Conservation (phyloP, 2,329 filamentous ascomycete genomes). For the Fulvia fulva region DNA sequence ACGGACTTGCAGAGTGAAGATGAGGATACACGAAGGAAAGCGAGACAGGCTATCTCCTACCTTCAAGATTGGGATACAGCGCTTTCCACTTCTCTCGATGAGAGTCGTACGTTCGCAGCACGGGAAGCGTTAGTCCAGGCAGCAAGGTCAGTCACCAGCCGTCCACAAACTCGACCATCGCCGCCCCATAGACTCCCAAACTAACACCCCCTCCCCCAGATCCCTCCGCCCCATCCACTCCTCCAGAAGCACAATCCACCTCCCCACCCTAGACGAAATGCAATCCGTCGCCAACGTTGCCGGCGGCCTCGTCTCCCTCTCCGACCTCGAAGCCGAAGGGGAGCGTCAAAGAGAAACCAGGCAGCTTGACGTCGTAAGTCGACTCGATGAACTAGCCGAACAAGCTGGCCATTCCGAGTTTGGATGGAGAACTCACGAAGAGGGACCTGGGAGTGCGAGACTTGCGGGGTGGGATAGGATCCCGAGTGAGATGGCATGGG, state of each 20-base stretch:
- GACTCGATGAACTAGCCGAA: conserved; percentile 15
- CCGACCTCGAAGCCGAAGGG: conserved; percentile 9
- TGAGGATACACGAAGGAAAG: conserved; percentile 8
- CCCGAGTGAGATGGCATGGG: conserved; percentile 32
- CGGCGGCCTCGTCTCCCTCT: not conserved
- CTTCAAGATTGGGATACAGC: conserved; percentile 25
- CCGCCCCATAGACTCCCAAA: too few species aligned
- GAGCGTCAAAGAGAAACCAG: conserved; percentile 4
- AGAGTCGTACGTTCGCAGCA: not conserved
- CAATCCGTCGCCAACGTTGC: not conserved
- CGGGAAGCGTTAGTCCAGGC: not conserved
- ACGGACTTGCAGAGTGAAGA: conserved; percentile 17
- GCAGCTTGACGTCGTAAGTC: conserved; percentile 7
- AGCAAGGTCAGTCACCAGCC: too few species aligned
- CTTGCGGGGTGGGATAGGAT: conserved; percentile 20
- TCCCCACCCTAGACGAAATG: not conserved
- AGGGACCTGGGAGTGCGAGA: conserved; percentile 41
- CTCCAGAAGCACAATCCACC: too few species aligned
- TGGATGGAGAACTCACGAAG: conserved; percentile 55
- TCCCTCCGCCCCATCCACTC: not conserved
- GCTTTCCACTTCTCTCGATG: not conserved
- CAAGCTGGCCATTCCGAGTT: too few species aligned
- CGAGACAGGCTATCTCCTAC: conserved; percentile 19
- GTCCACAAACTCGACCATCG: too few species aligned
- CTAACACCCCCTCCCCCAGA: not conserved